These are phyloP conservation scores for Neurospora cerealis DNA, from an alignment of 495 filamentous ascomycete species.

Conservation along the genomic window DNA sequence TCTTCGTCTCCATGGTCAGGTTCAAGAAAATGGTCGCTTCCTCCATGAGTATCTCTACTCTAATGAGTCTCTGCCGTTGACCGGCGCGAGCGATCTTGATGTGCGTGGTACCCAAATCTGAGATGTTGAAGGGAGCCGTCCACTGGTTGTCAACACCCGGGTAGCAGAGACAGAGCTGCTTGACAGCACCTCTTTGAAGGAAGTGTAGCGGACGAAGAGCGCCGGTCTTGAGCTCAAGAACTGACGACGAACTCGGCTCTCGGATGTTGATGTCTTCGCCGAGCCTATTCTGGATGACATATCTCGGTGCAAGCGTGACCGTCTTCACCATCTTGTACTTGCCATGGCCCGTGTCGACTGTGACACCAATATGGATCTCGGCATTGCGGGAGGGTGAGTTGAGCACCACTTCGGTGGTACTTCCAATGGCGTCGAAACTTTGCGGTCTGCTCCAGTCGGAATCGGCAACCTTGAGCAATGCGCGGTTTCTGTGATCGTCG, in stretches of 20 bases:
- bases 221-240: constrained; percentile 63
- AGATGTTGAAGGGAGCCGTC: constrained; percentile 96
- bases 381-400: constrained; percentile 57
- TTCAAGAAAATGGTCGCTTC: constrained; percentile 87
- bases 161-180: constrained; percentile 89
- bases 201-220: constrained; percentile 78
- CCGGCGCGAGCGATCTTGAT: constrained; percentile 86
- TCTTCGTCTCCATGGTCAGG: constrained; percentile 76
- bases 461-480: constrained; percentile 73
- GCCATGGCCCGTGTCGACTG: constrained; percentile 80
- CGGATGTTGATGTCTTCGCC: constrained; percentile 79
- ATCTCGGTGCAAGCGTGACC: constrained; percentile 85
- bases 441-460: constrained; percentile 95
- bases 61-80: constrained; percentile 78
- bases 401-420: constrained; percentile 73
- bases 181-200: constrained; percentile 63
- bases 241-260: constrained; percentile 76
- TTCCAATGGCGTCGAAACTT: constrained; percentile 97
- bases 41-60: constrained; percentile 85
- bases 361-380: constrained; percentile 84
- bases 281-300: constrained; percentile 88
- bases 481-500: constrained; percentile 83
- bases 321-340: constrained; percentile 97
- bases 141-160: constrained; percentile 94
- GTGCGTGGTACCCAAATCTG: constrained; percentile 81